phyloP scores from a whole-genome alignment of 2,329 filamentous ascomycete species.

The Helotiales sp. region DNA sequence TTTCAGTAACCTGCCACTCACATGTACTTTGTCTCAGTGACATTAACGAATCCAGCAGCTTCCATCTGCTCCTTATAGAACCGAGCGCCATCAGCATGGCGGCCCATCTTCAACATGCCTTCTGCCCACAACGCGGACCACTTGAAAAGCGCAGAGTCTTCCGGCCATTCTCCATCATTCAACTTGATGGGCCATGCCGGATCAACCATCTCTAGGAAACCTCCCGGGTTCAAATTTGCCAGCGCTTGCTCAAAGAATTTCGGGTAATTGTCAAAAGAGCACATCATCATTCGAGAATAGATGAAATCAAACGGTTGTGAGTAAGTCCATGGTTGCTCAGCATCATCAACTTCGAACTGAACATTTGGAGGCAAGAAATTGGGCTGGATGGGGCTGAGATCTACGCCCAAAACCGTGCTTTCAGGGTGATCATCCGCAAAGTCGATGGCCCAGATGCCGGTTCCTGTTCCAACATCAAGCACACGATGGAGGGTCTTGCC shows the following conservation, averaged over 20 bases:
- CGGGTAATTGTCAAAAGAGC: conserved; percentile 7
- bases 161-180: conserved; percentile 40
- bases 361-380: conserved; percentile 20
- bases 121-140: conserved; percentile 6
- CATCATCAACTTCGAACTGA: conserved; percentile 55
- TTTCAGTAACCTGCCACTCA: conserved; percentile 33
- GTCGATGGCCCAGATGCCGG: conserved; percentile 18
- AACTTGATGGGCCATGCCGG: conserved; percentile 37
- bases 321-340: conserved; percentile 56
- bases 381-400: conserved; percentile 42
- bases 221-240: conserved; percentile 1
- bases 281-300: conserved; percentile 38
- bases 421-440: conserved; percentile 23
- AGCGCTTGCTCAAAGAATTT: conserved; percentile 5
- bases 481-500: conserved; percentile 22
- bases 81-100: conserved; percentile 19
- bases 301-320: conserved; percentile 58
- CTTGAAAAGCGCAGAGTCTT: conserved; percentile 21
- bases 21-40: conserved; percentile 42
- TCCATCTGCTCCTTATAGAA: conserved; percentile 29
- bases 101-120: conserved; percentile 3
- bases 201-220: conserved; percentile 36
- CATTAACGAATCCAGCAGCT: conserved; percentile 43
- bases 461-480: conserved; percentile 16
- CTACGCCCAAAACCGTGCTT: conserved; percentile 34